Evolutionary conservation across 139 green algal genomes (phyloP).

Genomic region (Closterium sp.): DNA sequence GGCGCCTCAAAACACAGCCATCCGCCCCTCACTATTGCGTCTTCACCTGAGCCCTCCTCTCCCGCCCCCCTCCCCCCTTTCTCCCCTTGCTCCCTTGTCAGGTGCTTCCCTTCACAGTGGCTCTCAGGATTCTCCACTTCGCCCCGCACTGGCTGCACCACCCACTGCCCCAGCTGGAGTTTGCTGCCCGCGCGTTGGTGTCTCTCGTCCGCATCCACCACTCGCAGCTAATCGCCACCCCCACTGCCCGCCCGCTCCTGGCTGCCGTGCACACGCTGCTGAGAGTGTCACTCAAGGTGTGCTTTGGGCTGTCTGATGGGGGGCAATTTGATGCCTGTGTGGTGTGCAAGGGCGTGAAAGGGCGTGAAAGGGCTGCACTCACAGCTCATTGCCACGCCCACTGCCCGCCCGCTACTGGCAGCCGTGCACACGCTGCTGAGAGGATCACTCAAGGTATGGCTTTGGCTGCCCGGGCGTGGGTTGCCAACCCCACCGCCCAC

Average conservation of each 20-base stretch:
- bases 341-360: too few relatives aligned
- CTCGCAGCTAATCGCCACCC: conserved; percentile 62
- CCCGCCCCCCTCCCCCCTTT: too few relatives aligned
- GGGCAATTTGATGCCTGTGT: too few relatives aligned
- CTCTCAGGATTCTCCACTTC: background rate
- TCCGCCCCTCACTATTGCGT: too few relatives aligned
- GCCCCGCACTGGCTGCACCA: background rate
- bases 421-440: conserved; percentile 66
- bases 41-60: too few relatives aligned
- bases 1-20: too few relatives aligned
- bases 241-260: conserved; percentile 61
- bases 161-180: background rate
- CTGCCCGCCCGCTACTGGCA: conserved; percentile 63
- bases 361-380: conserved; percentile 69
- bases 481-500: conserved; percentile 66
- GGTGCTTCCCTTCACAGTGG: background rate
- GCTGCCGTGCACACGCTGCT: conserved; percentile 67
- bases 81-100: background rate
- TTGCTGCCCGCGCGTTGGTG: too few relatives aligned
- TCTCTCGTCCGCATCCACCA: conserved; percentile 75
- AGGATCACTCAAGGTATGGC: conserved; percentile 59
- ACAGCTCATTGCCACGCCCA: conserved; percentile 67
- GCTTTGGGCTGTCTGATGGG: too few relatives aligned
- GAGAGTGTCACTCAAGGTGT: background rate
- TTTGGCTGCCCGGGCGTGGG: too few relatives aligned